A percentile compares a stretch with the other conserved stretches of the same genome.
Conservation (phyloP, 1,284 basidiomycete species). For the Fomes fomentarius region DNA sequence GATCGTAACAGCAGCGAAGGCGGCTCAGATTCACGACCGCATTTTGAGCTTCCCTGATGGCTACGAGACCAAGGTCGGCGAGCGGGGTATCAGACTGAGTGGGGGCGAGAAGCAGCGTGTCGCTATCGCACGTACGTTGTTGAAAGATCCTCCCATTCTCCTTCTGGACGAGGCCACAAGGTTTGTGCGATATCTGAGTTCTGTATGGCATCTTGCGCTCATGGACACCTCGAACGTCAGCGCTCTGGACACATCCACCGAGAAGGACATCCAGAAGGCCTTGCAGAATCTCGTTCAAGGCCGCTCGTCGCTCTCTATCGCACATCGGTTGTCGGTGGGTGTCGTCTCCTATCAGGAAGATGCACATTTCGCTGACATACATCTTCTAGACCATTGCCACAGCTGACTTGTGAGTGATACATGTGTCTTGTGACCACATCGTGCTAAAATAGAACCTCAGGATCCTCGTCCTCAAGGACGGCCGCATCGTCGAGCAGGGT, state of each 20-base stretch:
- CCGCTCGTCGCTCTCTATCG: constrained; percentile 78
- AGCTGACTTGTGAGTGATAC: constrained; percentile 64
- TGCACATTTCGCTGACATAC: constrained; percentile 20
- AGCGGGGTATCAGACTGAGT: constrained; percentile 81
- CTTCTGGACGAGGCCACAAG: constrained; percentile 85
- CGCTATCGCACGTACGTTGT: constrained; percentile 83
- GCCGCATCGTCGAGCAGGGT: constrained; percentile 80
- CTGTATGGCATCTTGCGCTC: constrained; percentile 10
- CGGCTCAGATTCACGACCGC: constrained; percentile 83
- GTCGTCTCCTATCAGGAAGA: constrained; percentile 8
- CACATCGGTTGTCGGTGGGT: constrained; percentile 79
- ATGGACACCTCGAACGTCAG: constrained; percentile 38
- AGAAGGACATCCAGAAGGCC: constrained; percentile 84
- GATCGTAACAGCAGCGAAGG: constrained; percentile 72
- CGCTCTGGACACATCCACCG: constrained; percentile 82
- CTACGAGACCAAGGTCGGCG: constrained; percentile 79
- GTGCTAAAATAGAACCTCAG: constrained; percentile 40
- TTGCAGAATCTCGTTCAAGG: constrained; percentile 73
- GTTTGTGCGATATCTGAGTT: constrained; percentile 34
- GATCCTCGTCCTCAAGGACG: constrained; percentile 83
- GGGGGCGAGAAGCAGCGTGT: constrained; percentile 87
- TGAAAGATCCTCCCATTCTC: constrained; percentile 86
- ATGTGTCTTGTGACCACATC: background rate
- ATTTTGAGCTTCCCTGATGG: constrained; percentile 81
- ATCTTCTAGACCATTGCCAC: constrained; percentile 68